A percentile compares a stretch with the other conserved stretches of the same genome.
Evolutionary conservation across 495 filamentous ascomycete species (phyloP).

Genomic region (Trichoderma asperelloides): DNA sequence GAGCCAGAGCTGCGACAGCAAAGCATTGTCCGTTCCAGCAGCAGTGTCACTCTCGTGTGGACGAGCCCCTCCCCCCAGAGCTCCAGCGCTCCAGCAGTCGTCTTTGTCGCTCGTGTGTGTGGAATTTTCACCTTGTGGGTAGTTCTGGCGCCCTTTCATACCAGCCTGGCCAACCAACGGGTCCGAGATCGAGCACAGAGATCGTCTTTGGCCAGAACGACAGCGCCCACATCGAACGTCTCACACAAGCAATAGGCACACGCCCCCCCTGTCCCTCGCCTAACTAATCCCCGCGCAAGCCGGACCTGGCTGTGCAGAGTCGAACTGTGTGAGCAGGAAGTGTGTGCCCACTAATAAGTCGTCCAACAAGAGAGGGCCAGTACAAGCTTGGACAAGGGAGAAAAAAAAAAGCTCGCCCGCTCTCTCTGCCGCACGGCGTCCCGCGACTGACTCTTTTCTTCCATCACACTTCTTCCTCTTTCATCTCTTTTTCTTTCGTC

Average conservation of each 20-base stretch:
- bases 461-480: constrained; percentile 7
- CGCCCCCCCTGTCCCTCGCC: constrained; percentile 17
- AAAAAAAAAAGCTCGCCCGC: constrained; percentile 5
- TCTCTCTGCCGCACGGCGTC: constrained; percentile 5
- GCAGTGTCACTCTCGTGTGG: background rate
- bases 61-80: background rate
- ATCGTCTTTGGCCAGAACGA: background rate
- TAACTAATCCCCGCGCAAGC: constrained; percentile 21
- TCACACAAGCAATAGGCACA: background rate
- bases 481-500: constrained; percentile 16
- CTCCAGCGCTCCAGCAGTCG: background rate
- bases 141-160: background rate
- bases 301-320: constrained; percentile 6
- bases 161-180: constrained; percentile 1
- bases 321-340: background rate
- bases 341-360: constrained; percentile 1
- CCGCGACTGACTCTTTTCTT: constrained; percentile 7
- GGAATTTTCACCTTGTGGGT: background rate
- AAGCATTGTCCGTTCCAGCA: background rate
- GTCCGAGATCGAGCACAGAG: background rate
- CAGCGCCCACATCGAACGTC: background rate
- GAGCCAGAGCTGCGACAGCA: background rate
- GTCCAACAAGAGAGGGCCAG: constrained; percentile 6
- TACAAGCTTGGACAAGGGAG: constrained; percentile 1
- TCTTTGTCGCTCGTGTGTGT: background rate